Conservation (phyloP, 768 basidiomycete genomes). For the Tylopilus sp. region DNA sequence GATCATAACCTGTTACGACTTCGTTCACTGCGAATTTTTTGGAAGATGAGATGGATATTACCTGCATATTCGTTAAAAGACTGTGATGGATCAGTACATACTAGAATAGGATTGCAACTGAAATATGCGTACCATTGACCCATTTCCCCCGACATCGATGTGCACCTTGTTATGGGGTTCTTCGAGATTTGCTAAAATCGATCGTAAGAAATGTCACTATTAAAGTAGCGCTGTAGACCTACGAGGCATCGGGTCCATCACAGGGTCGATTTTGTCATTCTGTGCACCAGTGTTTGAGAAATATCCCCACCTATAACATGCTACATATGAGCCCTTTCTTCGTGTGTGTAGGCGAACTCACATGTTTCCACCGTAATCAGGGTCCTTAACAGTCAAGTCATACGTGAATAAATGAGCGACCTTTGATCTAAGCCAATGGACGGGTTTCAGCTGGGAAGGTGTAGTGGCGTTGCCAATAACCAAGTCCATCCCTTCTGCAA, state of each 20-base stretch:
- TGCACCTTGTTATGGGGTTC: conserved; percentile 21
- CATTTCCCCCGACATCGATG: conserved; percentile 15
- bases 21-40: neutral
- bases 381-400: conserved; percentile 6
- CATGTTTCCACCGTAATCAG: conserved; percentile 17
- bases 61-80: conserved; percentile 19
- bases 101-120: neutral
- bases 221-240: neutral
- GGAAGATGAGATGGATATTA: neutral
- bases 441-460: neutral
- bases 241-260: conserved; percentile 6
- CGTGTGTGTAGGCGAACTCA: neutral
- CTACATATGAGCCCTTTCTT: neutral
- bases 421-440: conserved; percentile 17
- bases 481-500: neutral
- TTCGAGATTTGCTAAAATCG: conserved; percentile 14
- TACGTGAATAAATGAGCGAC: conserved; percentile 14
- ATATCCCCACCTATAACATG: conserved; percentile 14
- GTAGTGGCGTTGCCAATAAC: too few species aligned
- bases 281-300: conserved; percentile 8
- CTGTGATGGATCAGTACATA: neutral
- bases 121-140: conserved; percentile 12
- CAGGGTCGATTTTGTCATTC: neutral
- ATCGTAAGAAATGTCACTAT: neutral
- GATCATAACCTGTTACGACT: conserved; percentile 9